Percentiles rank a stretch among this genome's conserved stretches.
Conservation (phyloP, 78 protist species). For the Dictyostelium purpureum region DNA sequence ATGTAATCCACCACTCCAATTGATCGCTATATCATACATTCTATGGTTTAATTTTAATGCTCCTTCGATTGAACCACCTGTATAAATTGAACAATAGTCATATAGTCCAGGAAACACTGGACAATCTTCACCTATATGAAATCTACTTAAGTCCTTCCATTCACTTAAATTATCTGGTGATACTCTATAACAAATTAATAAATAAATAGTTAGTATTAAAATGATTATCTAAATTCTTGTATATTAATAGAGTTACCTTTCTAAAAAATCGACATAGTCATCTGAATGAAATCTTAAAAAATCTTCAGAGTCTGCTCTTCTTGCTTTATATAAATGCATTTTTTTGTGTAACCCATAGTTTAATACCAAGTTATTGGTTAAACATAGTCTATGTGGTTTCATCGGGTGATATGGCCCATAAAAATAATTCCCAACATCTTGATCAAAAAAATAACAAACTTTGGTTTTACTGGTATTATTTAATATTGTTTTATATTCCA, state of each 20-base stretch:
- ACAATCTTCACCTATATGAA: slow-evolving; percentile 98
- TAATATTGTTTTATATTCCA: slow-evolving; percentile 8
- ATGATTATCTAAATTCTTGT: slow-evolving; percentile 18
- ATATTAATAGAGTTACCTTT: background rate
- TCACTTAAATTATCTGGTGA: slow-evolving; percentile 35
- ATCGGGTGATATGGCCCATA: slow-evolving; percentile 97
- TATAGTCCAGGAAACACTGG: slow-evolving; percentile 99
- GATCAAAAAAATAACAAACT: slow-evolving; percentile 82
- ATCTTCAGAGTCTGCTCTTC: slow-evolving; percentile 88
- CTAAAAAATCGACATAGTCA: slow-evolving; percentile 97
- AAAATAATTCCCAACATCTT: slow-evolving; percentile 75
- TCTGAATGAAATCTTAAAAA: slow-evolving; percentile 96
- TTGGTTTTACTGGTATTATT: slow-evolving; percentile 53
- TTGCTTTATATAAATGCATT: slow-evolving; percentile 93
- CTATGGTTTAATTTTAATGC: slow-evolving; percentile 92
- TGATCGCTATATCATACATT: slow-evolving; percentile 95
- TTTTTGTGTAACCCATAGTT: slow-evolving; percentile 94
- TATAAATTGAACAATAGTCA: slow-evolving; percentile 95
- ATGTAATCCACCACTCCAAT: slow-evolving; percentile 99
- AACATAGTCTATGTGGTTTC: slow-evolving; percentile 97
- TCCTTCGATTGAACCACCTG: slow-evolving; percentile 98
- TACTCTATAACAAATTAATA: background rate
- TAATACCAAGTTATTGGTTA: slow-evolving; percentile 96
- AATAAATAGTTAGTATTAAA: slow-evolving; percentile 87
- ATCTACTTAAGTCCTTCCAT: slow-evolving; percentile 32